Evolutionary conservation across 176 grass and related monocot species (phyloP).

Genomic region (Triticum monococcum): DNA sequence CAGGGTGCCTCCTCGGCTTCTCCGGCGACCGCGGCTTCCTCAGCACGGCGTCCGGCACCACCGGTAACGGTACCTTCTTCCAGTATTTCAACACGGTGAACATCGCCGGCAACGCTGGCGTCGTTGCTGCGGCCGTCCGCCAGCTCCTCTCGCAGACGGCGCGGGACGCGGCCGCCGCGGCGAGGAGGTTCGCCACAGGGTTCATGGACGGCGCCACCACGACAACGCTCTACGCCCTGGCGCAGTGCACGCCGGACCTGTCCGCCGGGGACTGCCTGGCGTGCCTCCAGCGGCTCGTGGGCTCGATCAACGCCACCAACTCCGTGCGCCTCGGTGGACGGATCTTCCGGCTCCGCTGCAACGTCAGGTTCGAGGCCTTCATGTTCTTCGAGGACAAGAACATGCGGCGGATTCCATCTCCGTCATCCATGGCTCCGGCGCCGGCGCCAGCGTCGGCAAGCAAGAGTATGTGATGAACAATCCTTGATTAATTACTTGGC

Average conservation of each 20-base stretch:
- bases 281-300: not conserved
- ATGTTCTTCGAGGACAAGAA: not conserved
- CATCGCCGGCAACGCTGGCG: not conserved
- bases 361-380: not conserved
- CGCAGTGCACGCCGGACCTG: slow-evolving; percentile 12
- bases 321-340: not conserved
- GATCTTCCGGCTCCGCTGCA: slow-evolving; percentile 11
- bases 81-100: not conserved
- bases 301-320: slow-evolving; percentile 5
- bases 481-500: not conserved
- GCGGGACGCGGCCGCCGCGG: not conserved
- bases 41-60: not conserved
- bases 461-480: not conserved
- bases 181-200: slow-evolving; percentile 16
- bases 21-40: not conserved
- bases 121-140: not conserved
- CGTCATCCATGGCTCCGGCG: not conserved
- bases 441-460: not conserved
- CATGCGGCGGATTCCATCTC: not conserved
- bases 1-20: slow-evolving; percentile 24
- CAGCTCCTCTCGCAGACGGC: slow-evolving; percentile 6
- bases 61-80: not conserved
- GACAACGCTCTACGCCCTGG: not conserved
- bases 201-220: not conserved
- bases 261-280: not conserved